phyloP scores from a whole-genome alignment of 2,329 filamentous ascomycete species.

The Pseudogymnoascus sp. region DNA sequence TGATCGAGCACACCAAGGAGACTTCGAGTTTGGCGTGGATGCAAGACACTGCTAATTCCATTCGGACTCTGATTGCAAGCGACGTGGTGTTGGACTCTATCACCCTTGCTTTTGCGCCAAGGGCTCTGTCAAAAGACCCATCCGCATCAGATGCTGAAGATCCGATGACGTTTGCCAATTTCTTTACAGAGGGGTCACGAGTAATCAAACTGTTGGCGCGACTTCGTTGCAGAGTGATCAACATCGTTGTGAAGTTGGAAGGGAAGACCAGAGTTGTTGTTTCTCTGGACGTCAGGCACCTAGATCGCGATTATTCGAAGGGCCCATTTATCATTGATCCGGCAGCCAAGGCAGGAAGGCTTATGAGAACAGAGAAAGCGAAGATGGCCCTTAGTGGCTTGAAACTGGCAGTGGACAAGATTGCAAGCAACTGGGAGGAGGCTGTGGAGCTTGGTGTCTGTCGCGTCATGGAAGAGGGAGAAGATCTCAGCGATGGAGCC shows the following conservation, averaged over 20 bases:
- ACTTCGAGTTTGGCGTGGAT: slow-evolving; percentile 21
- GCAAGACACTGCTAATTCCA: slow-evolving; percentile 17
- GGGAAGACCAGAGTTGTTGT: slow-evolving; percentile 15
- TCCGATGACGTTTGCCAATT: slow-evolving; percentile 24
- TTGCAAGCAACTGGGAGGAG: slow-evolving; percentile 19
- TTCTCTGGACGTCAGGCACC: slow-evolving; percentile 16
- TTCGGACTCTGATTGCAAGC: slow-evolving; percentile 19
- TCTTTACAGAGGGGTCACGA: slow-evolving; percentile 19
- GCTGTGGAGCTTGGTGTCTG: slow-evolving; percentile 20
- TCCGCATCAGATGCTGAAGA: slow-evolving; percentile 16
- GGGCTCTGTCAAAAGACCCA: slow-evolving; percentile 16
- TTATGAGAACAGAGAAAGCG: background rate
- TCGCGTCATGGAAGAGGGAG: background rate
- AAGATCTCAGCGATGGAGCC: background rate
- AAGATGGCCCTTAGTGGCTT: slow-evolving; percentile 19
- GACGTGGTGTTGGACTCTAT: slow-evolving; percentile 20
- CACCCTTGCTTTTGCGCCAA: slow-evolving; percentile 22
- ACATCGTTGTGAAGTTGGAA: slow-evolving; percentile 23
- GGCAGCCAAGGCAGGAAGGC: slow-evolving; percentile 15
- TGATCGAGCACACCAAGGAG: slow-evolving; percentile 20
- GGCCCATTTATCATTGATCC: background rate
- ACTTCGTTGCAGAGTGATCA: slow-evolving; percentile 22
- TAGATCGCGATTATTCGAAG: background rate
- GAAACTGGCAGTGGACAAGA: slow-evolving; percentile 21
- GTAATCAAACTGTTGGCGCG: slow-evolving; percentile 21